Conservation (phyloP, 768 basidiomycete genomes). For the Termitomyces sp. region DNA sequence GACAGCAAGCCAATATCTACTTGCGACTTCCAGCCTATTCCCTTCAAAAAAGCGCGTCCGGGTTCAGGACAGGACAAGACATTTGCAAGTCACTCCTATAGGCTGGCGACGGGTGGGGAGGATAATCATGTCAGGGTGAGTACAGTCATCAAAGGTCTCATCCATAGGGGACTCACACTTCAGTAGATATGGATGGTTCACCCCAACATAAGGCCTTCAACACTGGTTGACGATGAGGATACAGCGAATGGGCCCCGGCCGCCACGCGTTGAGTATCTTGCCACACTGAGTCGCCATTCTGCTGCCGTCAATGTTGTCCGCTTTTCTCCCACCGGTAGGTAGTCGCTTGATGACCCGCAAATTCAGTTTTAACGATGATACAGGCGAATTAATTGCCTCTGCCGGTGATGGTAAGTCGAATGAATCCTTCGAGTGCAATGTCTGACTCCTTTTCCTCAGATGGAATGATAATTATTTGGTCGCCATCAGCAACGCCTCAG, state of each 20-base stretch:
- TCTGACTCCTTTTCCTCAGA: conserved; percentile 42
- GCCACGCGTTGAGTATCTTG: conserved; percentile 94
- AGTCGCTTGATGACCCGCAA: conserved; percentile 4
- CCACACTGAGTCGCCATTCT: conserved; percentile 89
- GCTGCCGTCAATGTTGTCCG: conserved; percentile 95
- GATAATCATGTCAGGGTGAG: conserved; percentile 95
- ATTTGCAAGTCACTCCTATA: conserved; percentile 72
- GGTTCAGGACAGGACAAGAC: conserved; percentile 41
- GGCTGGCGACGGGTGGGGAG: conserved; percentile 91
- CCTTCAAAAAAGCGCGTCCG: conserved; percentile 79
- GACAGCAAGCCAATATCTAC: conserved; percentile 94
- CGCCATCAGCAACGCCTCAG: conserved; percentile 70
- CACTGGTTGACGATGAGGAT: conserved; percentile 39
- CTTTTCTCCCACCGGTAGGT: conserved; percentile 88
- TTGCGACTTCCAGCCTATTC: conserved; percentile 88
- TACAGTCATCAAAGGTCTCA: conserved; percentile 18
- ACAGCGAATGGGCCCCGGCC: conserved; percentile 29
- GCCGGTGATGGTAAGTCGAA: conserved; percentile 85
- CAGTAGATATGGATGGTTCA: conserved; percentile 91
- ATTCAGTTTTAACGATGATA: conserved; percentile 1
- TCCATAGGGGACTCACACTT: conserved; percentile 1
- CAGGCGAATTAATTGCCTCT: conserved; percentile 90
- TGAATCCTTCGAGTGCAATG: conserved; percentile 4
- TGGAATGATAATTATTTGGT: conserved; percentile 97
- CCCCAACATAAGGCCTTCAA: conserved; percentile 77